These are phyloP conservation scores for Panellus pusillus DNA, from an alignment of 768 basidiomycete genomes.

Conservation along the genomic window DNA sequence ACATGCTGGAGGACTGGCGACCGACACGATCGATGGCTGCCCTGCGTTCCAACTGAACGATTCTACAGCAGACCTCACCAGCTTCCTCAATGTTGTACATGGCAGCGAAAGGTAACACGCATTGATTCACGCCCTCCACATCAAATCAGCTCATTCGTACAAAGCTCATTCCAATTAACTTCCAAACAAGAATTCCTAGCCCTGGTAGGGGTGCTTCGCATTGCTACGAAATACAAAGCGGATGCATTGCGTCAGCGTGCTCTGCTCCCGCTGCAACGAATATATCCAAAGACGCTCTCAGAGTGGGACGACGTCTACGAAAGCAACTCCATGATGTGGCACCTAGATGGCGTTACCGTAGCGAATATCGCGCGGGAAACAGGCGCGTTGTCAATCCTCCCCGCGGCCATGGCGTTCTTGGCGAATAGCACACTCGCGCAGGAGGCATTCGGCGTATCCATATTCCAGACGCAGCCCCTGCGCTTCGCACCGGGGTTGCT, in stretches of 20 bases:
- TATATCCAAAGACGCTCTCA: slow-evolving; percentile 15
- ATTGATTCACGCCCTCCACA: neutral
- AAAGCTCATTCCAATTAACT: slow-evolving; percentile 10
- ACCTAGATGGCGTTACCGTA: slow-evolving; percentile 12
- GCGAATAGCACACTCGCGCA: slow-evolving; percentile 19
- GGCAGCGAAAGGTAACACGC: slow-evolving; percentile 13
- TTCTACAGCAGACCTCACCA: slow-evolving; percentile 4
- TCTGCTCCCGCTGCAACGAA: slow-evolving; percentile 7
- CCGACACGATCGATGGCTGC: slow-evolving; percentile 11
- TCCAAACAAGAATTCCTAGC: slow-evolving; percentile 8
- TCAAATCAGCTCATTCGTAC: neutral
- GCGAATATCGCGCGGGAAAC: slow-evolving; percentile 15
- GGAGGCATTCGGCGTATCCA: slow-evolving; percentile 17
- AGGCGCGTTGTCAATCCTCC: slow-evolving; percentile 8
- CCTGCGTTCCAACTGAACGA: slow-evolving; percentile 15
- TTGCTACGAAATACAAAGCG: slow-evolving; percentile 20
- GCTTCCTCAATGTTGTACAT: slow-evolving; percentile 13
- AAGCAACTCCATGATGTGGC: slow-evolving; percentile 16
- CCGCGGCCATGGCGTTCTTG: slow-evolving; percentile 17
- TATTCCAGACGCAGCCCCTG: slow-evolving; percentile 18
- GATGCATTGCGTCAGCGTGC: slow-evolving; percentile 15
- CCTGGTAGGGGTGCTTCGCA: slow-evolving; percentile 15
- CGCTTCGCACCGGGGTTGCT: slow-evolving; percentile 20
- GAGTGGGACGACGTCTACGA: slow-evolving; percentile 19
- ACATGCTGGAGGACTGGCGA: slow-evolving; percentile 22